Evolutionary conservation across 2,329 filamentous ascomycete species (phyloP).

Genomic region (Aspergillus fijiensis): DNA sequence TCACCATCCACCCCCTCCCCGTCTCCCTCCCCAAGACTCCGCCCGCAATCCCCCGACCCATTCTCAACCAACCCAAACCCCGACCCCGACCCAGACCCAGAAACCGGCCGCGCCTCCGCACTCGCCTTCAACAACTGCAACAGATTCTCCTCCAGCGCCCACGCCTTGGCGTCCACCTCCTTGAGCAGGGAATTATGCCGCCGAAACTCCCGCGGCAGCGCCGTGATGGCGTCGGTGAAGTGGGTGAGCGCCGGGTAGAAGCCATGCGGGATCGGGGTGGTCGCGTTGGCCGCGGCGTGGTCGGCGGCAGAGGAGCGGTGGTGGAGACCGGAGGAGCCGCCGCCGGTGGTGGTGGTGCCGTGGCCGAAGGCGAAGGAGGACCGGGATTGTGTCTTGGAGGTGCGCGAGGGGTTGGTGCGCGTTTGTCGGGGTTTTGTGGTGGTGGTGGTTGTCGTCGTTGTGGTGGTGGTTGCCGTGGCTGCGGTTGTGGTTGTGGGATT

Average conservation of each 20-base stretch:
- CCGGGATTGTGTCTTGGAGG: conserved; percentile 46
- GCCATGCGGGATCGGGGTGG: conserved; percentile 41
- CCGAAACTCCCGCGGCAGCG: conserved; percentile 90
- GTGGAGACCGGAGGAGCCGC: no score
- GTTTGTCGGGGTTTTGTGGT: conserved; percentile 41
- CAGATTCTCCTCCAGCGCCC: conserved; percentile 79
- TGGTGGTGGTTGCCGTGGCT: background rate
- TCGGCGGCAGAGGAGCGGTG: conserved; percentile 8
- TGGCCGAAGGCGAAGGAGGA: conserved; percentile 43
- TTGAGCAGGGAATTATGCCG: conserved; percentile 94
- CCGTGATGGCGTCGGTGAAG: conserved; percentile 89
- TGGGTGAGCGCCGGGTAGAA: conserved; percentile 68
- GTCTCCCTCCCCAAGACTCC: no score
- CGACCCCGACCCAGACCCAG: no score
- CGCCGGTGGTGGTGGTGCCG: conserved; percentile 24
- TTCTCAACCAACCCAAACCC: no score
- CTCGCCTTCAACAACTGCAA: conserved; percentile 64
- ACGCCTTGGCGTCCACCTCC: conserved; percentile 96
- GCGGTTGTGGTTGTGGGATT: background rate
- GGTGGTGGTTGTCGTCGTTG: background rate
- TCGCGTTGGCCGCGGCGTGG: conserved; percentile 12
- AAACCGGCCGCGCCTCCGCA: conserved; percentile 30
- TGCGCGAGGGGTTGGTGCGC: conserved; percentile 50
- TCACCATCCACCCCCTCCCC: background rate
- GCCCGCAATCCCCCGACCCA: no score